phyloP scores from a whole-genome alignment of 192 early-diverging fungal genomes.

The Pilaira anomala region DNA sequence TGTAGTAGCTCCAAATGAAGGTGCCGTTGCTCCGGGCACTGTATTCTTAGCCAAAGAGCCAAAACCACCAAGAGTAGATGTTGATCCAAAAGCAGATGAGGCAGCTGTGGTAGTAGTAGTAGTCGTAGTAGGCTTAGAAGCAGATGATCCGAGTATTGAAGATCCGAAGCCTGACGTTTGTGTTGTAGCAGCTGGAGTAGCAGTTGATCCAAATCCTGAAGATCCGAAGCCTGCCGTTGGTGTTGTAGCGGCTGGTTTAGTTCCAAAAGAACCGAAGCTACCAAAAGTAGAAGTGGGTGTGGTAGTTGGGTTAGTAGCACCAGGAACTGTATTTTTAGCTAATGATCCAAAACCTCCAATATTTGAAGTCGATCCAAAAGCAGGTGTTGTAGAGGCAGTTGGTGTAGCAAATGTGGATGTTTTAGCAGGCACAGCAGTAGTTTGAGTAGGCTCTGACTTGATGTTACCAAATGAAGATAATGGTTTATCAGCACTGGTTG shows the following conservation, averaged over 20 bases:
- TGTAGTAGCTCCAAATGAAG: conserved; percentile 8
- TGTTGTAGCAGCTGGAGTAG: neutral
- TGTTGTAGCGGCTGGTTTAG: neutral
- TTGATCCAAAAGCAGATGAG: conserved; percentile 12
- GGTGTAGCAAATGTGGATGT: neutral
- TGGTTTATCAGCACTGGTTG: neutral
- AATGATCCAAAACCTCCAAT: neutral
- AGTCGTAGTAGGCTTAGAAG: neutral
- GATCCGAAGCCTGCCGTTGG: neutral
- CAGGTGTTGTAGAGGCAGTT: neutral
- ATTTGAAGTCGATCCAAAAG: neutral
- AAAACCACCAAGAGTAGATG: neutral
- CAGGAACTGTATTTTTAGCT: neutral
- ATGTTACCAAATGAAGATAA: neutral
- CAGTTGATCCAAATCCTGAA: conserved; percentile 8
- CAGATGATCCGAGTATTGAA: neutral
- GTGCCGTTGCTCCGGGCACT: neutral
- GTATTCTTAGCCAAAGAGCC: neutral
- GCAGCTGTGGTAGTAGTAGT: neutral
- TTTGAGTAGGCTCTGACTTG: neutral
- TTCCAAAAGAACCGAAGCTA: neutral
- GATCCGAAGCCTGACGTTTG: conserved; percentile 21
- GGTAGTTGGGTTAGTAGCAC: neutral
- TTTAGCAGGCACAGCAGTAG: neutral
- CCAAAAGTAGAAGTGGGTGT: conserved; percentile 11